Percentiles rank a stretch among this genome's conserved stretches.
Conservation (phyloP, 2,329 filamentous ascomycete species). For the Simplicillium aogashimaense region DNA sequence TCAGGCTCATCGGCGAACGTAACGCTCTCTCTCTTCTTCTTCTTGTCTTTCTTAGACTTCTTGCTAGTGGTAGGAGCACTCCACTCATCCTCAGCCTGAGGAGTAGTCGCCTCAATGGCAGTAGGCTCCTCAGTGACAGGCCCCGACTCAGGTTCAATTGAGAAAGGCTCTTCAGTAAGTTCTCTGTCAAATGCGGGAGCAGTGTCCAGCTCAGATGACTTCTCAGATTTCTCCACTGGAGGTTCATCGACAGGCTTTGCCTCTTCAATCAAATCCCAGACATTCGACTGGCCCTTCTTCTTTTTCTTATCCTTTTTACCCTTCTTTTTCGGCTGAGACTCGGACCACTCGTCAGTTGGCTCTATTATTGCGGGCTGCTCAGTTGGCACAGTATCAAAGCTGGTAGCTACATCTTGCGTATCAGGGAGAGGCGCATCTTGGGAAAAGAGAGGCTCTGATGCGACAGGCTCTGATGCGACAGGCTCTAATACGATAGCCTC, state of each 20-base stretch:
- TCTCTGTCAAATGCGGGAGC: neutral
- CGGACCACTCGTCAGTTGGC: slow-evolving; percentile 10
- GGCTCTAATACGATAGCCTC: slow-evolving; percentile 18
- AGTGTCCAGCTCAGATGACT: neutral
- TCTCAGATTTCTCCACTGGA: neutral
- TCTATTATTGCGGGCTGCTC: slow-evolving; percentile 10
- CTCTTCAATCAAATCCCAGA: slow-evolving; percentile 7
- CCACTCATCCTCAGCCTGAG: slow-evolving; percentile 7
- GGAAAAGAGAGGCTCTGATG: slow-evolving; percentile 21
- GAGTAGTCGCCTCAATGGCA: neutral
- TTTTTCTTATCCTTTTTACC: slow-evolving; percentile 23
- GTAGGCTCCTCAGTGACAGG: neutral
- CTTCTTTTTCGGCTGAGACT: slow-evolving; percentile 16
- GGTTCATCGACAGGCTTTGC: neutral
- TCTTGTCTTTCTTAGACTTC: slow-evolving; percentile 7
- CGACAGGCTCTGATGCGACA: slow-evolving; percentile 11
- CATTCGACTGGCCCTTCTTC: slow-evolving; percentile 9
- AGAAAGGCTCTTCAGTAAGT: neutral
- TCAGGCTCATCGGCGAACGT: neutral
- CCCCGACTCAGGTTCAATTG: neutral
- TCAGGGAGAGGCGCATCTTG: slow-evolving; percentile 17
- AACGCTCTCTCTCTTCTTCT: slow-evolving; percentile 3
- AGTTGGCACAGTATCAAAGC: slow-evolving; percentile 13
- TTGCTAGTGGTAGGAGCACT: slow-evolving; percentile 5
- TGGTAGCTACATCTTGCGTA: slow-evolving; percentile 12